These are phyloP conservation scores for Ustilago loliicola DNA, from an alignment of 1,284 basidiomycete genomes.

Conservation along the genomic window DNA sequence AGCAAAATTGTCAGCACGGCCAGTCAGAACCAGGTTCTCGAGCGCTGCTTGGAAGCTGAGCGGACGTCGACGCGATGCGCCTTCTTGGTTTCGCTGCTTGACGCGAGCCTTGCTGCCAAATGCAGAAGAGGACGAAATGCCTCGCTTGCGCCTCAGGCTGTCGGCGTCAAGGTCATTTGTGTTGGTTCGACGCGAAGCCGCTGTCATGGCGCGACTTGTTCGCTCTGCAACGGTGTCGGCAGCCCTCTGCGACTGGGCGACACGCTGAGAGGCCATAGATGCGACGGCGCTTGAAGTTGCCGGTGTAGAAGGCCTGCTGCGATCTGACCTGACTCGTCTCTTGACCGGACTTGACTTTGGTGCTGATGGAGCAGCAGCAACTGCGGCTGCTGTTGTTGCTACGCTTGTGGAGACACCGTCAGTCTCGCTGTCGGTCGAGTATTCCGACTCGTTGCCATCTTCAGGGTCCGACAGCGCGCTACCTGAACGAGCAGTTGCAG, in stretches of 20 bases:
- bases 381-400: not conserved
- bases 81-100: slow-evolving; percentile 58
- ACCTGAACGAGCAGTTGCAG: slow-evolving; percentile 19
- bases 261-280: slow-evolving; percentile 14
- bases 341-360: slow-evolving; percentile 31
- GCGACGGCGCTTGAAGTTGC: slow-evolving; percentile 22
- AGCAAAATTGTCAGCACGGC: slow-evolving; percentile 46
- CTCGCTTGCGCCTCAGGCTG: slow-evolving; percentile 39
- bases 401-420: slow-evolving; percentile 14
- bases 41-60: slow-evolving; percentile 63
- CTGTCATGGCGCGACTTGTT: slow-evolving; percentile 28
- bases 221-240: slow-evolving; percentile 40
- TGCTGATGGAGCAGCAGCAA: slow-evolving; percentile 15
- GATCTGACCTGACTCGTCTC: slow-evolving; percentile 29
- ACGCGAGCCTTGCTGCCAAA: slow-evolving; percentile 63
- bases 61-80: slow-evolving; percentile 49
- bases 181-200: slow-evolving; percentile 37
- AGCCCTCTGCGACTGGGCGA: slow-evolving; percentile 17
- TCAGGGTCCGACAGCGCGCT: slow-evolving; percentile 54
- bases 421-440: slow-evolving; percentile 39
- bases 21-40: slow-evolving; percentile 49
- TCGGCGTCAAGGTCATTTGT: slow-evolving; percentile 32
- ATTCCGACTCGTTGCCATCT: slow-evolving; percentile 44
- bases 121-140: slow-evolving; percentile 60
- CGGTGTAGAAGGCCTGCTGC: slow-evolving; percentile 19